Conservation (phyloP, 1,284 basidiomycete species). For the Sporisorium reilianum region DNA sequence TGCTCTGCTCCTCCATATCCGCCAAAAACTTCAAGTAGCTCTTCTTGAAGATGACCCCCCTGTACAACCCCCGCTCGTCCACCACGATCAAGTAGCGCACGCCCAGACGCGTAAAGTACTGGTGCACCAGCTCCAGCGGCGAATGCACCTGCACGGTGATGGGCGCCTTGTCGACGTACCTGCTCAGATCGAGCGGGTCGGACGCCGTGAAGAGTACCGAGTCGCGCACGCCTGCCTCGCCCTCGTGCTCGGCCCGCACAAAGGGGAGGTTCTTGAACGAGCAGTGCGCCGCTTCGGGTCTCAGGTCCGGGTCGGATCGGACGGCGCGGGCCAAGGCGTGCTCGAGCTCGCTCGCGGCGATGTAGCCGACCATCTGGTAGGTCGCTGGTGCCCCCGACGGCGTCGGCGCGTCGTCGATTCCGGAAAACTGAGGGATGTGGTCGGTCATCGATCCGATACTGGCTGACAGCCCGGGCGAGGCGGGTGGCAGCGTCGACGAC, state of each 20-base stretch:
- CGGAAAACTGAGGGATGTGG: conserved; percentile 63
- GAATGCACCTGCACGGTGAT: conserved; percentile 84
- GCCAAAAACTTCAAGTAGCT: conserved; percentile 68
- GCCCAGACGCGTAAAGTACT: conserved; percentile 70
- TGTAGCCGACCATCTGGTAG: conserved; percentile 85
- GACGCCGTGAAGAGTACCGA: conserved; percentile 38
- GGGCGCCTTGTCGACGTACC: conserved; percentile 91
- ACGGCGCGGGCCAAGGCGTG: conserved; percentile 74
- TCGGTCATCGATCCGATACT: conserved; percentile 33
- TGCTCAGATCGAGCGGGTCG: conserved; percentile 79
- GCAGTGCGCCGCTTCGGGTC: conserved; percentile 20
- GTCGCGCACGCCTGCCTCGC: conserved; percentile 36
- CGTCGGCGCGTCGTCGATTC: conserved; percentile 39
- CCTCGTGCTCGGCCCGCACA: conserved; percentile 34
- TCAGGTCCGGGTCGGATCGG: conserved; percentile 19
- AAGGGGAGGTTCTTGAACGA: conserved; percentile 54
- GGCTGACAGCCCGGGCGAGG: conserved; percentile 19
- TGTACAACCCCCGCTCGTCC: conserved; percentile 84
- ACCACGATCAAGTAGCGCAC: conserved; percentile 75
- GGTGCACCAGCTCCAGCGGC: conserved; percentile 88
- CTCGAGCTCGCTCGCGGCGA: conserved; percentile 90
- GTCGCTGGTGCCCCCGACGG: conserved; percentile 2
- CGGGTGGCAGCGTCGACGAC: conserved; percentile 4
- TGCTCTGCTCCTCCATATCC: conserved; percentile 29
- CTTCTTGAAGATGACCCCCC: conserved; percentile 92